Evolutionary conservation across 2,329 filamentous ascomycete genomes (phyloP), one percentile per base, ranked within the genome.

Genomic region (Penicillium sp.): DNA sequence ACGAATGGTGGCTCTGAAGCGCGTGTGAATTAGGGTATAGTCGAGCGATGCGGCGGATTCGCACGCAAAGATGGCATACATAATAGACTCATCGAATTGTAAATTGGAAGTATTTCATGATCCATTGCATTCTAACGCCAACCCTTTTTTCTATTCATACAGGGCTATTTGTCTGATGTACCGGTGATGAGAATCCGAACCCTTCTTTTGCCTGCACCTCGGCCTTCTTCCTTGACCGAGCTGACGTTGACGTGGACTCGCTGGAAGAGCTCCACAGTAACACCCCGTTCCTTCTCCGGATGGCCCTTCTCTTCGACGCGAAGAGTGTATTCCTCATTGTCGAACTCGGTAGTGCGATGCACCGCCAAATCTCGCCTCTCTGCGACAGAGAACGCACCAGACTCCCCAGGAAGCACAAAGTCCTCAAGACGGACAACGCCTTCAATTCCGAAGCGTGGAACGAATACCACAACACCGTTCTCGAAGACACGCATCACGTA

Each of bases 401-500:
- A 54, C 36, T 69, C 66, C 9, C 86, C 87, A 0, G 81, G 78
- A 11, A 84, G 79, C 3, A 83, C 83, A 43, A 97, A 75, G 68
- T 97, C 93, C 43, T 88, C 76, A 54, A 97, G 71, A 8, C 91
- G 78, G 50, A 98, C 93, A 47, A 96, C 71, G 27, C 88, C 86
- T 72, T 98, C 93, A 57, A 98, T 94, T 27, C 93, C 93, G 65
- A 98, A 98, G 11, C 88, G 76, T 5, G 93, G 93, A 34, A 98
- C 91, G 47, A 97, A 90, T 8, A 97, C 90, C 13, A 97, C 93
- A 56, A 96, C 91, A 5, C 93, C 93, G 69, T 98, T 98, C 63
- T 86, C 89, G 68, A 98, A 98, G 37, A 98, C 85, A 62, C 87
- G 87, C 86, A 98, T 94, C 31, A 98, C 82, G 64, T 95, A 97